phyloP scores from a whole-genome alignment of 148 eudicot genomes.

The Cornus controversa region DNA sequence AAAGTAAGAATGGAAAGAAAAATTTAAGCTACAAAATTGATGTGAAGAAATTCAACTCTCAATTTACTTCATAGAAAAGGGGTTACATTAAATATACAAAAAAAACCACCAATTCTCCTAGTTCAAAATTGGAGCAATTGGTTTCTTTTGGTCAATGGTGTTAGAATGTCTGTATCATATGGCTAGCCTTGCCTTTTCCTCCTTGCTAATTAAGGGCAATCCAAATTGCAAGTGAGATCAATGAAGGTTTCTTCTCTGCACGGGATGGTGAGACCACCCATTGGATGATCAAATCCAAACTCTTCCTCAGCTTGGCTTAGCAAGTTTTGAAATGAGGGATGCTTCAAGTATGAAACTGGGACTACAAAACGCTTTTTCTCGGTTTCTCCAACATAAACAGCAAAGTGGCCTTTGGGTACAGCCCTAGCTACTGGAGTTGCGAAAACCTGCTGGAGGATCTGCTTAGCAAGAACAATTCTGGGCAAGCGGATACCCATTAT shows the following conservation, averaged over 20 bases:
- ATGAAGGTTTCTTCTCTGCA: slow-evolving; percentile 41
- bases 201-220: too few relatives aligned
- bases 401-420: slow-evolving; percentile 57
- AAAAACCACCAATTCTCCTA: too few relatives aligned
- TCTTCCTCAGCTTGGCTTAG: slow-evolving; percentile 43
- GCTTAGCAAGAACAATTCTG: background rate
- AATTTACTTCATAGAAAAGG: too few relatives aligned
- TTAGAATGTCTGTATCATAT: too few relatives aligned
- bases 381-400: slow-evolving; percentile 47
- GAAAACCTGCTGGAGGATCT: background rate
- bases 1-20: too few relatives aligned
- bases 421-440: too few relatives aligned
- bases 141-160: too few relatives aligned
- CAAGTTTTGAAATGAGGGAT: slow-evolving; percentile 41
- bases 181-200: too few relatives aligned
- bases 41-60: too few relatives aligned
- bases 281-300: slow-evolving; percentile 47
- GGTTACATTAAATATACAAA: too few relatives aligned
- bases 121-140: too few relatives aligned
- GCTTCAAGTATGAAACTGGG: slow-evolving; percentile 45
- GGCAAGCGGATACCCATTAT: slow-evolving; percentile 31
- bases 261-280: slow-evolving; percentile 52
- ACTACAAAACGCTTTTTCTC: slow-evolving; percentile 39
- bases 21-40: too few relatives aligned
- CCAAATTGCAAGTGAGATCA: slow-evolving; percentile 28